Base-by-base conservation (phyloP, 2,329 filamentous ascomycete species). In the Pezicula carpinea region DNA sequence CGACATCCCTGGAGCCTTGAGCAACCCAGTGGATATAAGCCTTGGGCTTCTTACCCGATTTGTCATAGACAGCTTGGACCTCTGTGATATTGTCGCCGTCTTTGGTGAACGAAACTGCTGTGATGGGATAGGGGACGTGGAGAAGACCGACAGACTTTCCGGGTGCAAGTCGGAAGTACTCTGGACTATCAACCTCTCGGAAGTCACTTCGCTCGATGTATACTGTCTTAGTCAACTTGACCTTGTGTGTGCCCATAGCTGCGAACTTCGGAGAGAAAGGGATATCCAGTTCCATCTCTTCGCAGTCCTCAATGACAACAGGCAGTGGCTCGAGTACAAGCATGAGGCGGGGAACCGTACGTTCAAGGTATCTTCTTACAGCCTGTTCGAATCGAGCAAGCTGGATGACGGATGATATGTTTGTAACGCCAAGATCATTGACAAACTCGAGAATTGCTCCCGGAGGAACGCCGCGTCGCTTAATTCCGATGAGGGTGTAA, bases 1-100 rank as follows among this genome's bases (percentile, higher is more conserved):
- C 86, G 11, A 85, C 83, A 55, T 82, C 81, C 13, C 75, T 75
- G 0, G 84, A 78, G 1, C 80, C 83, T 33, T 82, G 80, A 5
- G 83, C 81, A 5, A 96, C 87, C 92, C 92, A 96, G 63, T 96
- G 90, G 64, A 96, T 95, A 62, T 82, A 88, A 1, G 89, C 83
- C 70, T 95, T 92, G 35, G 85, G 81, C 58, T 82, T 79, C 61
- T 84, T 82, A 15, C 76, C 79, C 51, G 88, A 85, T 49, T 85
- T 86, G 52, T 88, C 85, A 46, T 83, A 83, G 17, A 76, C 74
- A 13, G 85, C 86, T 26, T 76, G 74, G 49, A 92, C 78, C 54
- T 82, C 77, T 1, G 73, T 83, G 36, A 92, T 77, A 49, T 76
- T 75, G 3, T 77, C 80, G 1, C 70, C 64, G 42, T 77, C 70